Evolutionary conservation across 768 basidiomycete species (phyloP), one percentile per base, ranked within the genome.

Genomic region (Amanita rubescens): DNA sequence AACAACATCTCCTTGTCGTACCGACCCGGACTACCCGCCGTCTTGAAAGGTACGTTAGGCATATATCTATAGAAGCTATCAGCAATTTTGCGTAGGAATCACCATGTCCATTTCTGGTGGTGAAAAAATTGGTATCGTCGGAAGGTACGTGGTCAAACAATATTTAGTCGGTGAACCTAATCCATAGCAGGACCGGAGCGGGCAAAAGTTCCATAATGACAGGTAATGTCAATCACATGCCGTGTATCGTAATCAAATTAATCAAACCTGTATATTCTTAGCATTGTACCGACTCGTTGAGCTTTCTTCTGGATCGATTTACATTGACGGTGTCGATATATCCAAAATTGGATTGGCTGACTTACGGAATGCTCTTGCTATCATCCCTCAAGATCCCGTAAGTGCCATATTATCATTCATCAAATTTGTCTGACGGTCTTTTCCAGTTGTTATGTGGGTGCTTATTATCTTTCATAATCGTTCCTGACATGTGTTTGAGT

Each of bases 81-180:
- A 25, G 7, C 12, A 51, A 30, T 24, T 41, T 10, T 20, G 17
- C 10, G 14, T 15, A 53, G 52, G 86, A 3, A 66, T 97, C 44
- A 80, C 77, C 11, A 79, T 97, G 77, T 70, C 70, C 25, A 74
- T 96, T 24, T 65, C 69, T 0, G 80, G 80, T 0, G 87, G 88
- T 4, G 94, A 97, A 70, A 94, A 95, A 70, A 84, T 98, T 58
- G 94, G 94, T 25, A 88, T 95, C 49, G 88, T 95, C 44, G 91
- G 92, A 57, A 68, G 74, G 74, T 68, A 56, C 33, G 53, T 56
- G 17, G 12, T 17, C 43, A 35, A 37, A 51, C n/a, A n/a, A n/a
- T n/a, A n/a, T 17, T 46, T 3, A 39, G 34, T 20, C 46, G 42
- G 50, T 42, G 2, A 27, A 11, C 19, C 19, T 51, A 38, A 33